These are phyloP conservation scores for Exophiala sp. DNA, from an alignment of 2,329 filamentous ascomycete genomes.

Conservation along the genomic window DNA sequence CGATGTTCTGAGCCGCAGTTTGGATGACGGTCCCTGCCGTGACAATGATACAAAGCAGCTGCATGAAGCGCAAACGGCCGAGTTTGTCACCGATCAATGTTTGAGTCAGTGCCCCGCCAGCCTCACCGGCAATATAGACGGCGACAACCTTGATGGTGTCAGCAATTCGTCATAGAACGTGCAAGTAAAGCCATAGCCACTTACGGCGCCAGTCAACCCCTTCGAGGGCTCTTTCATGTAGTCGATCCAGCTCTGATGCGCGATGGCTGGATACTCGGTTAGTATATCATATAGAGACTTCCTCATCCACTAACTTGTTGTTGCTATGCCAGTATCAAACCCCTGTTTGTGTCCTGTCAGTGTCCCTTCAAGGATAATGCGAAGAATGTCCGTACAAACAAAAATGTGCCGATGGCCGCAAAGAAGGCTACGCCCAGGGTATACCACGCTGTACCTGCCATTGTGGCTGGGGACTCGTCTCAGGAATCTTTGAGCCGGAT, in stretches of 20 bases:
- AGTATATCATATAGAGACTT: conserved; percentile 3
- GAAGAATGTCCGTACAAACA: conserved; percentile 44
- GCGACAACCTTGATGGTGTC: conserved; percentile 42
- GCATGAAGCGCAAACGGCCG: conserved; percentile 47
- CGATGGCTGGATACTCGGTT: conserved; percentile 41
- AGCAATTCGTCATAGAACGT: background rate
- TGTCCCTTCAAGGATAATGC: background rate
- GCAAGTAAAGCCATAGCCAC: conserved; percentile 1
- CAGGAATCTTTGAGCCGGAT: background rate
- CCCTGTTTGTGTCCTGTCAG: conserved; percentile 37
- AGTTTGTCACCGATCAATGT: conserved; percentile 50
- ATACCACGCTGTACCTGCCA: conserved; percentile 38
- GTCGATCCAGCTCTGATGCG: conserved; percentile 54
- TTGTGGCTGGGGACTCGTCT: conserved; percentile 24
- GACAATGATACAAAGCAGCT: conserved; percentile 63
- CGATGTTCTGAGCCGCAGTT: conserved; percentile 51
- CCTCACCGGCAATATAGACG: conserved; percentile 56
- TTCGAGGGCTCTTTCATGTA: conserved; percentile 54
- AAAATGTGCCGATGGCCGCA: conserved; percentile 54
- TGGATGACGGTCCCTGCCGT: conserved; percentile 62
- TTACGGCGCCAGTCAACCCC: conserved; percentile 50
- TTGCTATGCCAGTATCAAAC: conserved; percentile 56
- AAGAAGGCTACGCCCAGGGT: conserved; percentile 50
- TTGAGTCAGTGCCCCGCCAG: conserved; percentile 49
- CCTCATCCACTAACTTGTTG: conserved; percentile 40